Evolutionary conservation across 208 protist genomes (phyloP), one percentile per base, ranked within the genome.

Genomic region (Trypanosoma melophagium): DNA sequence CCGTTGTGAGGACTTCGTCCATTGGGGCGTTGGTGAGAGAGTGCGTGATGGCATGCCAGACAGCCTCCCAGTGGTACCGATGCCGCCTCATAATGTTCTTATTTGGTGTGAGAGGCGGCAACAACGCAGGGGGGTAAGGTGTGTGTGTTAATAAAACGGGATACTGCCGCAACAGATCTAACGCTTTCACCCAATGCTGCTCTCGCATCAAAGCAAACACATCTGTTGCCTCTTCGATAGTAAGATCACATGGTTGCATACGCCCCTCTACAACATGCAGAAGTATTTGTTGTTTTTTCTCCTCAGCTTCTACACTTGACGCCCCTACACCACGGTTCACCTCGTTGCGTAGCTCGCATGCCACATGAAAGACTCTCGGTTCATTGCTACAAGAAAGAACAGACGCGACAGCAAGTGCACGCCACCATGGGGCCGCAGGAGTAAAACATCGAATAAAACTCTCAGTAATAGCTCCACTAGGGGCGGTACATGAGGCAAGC

Each of bases 391-490:
- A 73, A 19, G 40, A 9, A 13, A 73, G 52, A 42, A 61, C 59
- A 17, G 58, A 60, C 7, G 60, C 67, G 4, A 73, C 60, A 16
- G 67, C 59, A 42, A 73, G 50, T 35, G 67, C 67, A 10, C 52
- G 58, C 60, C 67, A 66, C 67, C 67, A 73, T 47, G 67, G 67
- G 10, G 57, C 31, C 16, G 35, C 60, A 58, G 54, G 41, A 55
- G 24, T 66, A 38, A 73, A 73, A 47, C 67, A 66, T 24, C 67
- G 60, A 54, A 73, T 60, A 54, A 66, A 73, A 38, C 41, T 65
- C 40, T 61, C 60, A 28, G 60, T 63, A 12, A 66, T 24, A 31
- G 16, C 57, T 38, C 60, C 45, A 42, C 60, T 62, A 13, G 53
- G 60, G 0, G 60, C 31, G 2, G 35, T 56, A 1, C 75, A 71